Percentiles rank a stretch among this genome's conserved stretches.
Evolutionary conservation across 192 early-diverging fungal species (phyloP).

Genomic region (Backusella mclennaniae): DNA sequence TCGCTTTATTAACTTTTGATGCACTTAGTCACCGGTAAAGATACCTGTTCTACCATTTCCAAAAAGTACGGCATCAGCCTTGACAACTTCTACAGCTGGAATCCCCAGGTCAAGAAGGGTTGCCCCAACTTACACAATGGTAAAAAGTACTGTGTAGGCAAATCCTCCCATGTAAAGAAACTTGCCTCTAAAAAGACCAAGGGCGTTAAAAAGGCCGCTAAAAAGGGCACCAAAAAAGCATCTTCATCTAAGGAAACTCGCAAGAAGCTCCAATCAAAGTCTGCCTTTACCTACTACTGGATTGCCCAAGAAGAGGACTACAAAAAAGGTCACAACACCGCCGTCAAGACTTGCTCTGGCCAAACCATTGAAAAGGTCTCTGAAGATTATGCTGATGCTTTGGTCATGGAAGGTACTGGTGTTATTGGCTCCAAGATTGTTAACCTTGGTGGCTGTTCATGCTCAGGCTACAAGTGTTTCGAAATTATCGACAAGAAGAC

Average conservation of each 20-base stretch:
- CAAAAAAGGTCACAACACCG: conserved; percentile 16
- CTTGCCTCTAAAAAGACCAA: conserved; percentile 8
- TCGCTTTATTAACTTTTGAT: background rate
- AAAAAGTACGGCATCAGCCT: conserved; percentile 19
- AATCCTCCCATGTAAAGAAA: background rate
- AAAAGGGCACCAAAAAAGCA: conserved; percentile 1
- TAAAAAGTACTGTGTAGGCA: conserved; percentile 29
- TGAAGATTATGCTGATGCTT: conserved; percentile 31
- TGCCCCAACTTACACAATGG: conserved; percentile 27
- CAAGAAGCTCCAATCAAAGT: conserved; percentile 24
- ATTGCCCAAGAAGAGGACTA: conserved; percentile 36
- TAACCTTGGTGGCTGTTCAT: conserved; percentile 38
- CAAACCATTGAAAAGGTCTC: conserved; percentile 31
- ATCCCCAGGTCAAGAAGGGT: conserved; percentile 27
- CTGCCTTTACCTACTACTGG: conserved; percentile 43
- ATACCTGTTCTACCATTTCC: conserved; percentile 22
- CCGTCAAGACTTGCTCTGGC: conserved; percentile 36
- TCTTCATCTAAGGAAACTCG: background rate
- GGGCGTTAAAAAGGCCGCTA: background rate
- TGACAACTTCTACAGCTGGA: conserved; percentile 26
- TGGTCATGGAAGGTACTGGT: conserved; percentile 42
- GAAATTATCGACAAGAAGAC: conserved; percentile 22
- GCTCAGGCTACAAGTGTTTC: conserved; percentile 39
- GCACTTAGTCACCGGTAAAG: conserved; percentile 17
- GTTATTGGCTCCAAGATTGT: conserved; percentile 31